Percentiles rank a stretch among this genome's conserved stretches.
Conservation (phyloP, 2,329 filamentous ascomycete genomes). For the Cladophialophora bantiana region DNA sequence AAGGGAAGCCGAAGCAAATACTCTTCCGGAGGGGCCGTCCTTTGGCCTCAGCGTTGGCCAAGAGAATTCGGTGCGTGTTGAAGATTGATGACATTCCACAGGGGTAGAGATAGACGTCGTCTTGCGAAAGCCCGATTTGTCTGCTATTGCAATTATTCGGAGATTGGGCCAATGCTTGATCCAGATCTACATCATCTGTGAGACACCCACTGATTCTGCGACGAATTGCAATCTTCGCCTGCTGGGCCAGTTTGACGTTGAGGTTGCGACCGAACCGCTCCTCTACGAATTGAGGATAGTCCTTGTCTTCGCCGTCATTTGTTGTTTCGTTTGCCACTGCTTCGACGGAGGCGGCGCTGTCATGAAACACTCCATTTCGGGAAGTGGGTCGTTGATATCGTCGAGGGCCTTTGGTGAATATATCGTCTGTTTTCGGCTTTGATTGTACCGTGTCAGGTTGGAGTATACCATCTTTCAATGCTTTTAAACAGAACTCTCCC, state of each 20-base stretch:
- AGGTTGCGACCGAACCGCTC: constrained; percentile 94
- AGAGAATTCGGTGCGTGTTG: constrained; percentile 78
- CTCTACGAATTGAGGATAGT: constrained; percentile 84
- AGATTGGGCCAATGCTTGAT: constrained; percentile 60
- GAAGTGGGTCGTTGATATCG: constrained; percentile 75
- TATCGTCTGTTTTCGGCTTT: constrained; percentile 34
- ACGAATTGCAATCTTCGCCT: constrained; percentile 84
- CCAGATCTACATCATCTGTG: constrained; percentile 72
- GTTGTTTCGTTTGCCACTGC: constrained; percentile 32
- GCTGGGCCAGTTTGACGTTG: constrained; percentile 76
- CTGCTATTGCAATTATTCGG: constrained; percentile 44
- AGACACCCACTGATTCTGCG: constrained; percentile 88
- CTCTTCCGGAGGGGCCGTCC: constrained; percentile 61
- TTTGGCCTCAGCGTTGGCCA: constrained; percentile 67
- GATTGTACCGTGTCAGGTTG: constrained; percentile 44
- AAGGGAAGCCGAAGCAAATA: constrained; percentile 95
- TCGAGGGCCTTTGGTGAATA: constrained; percentile 71
- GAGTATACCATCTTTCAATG: constrained; percentile 74
- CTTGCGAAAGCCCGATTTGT: constrained; percentile 72
- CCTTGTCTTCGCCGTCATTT: constrained; percentile 57
- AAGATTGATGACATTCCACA: constrained; percentile 96
- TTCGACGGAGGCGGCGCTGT: constrained; percentile 29
- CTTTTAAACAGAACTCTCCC: constrained; percentile 83
- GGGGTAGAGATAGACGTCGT: constrained; percentile 88
- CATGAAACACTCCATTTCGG: constrained; percentile 54